Percentiles rank a stretch among this genome's conserved stretches.
phyloP scores from a whole-genome alignment of 371 early-diverging fungal species.

The Mortierella sp. region DNA sequence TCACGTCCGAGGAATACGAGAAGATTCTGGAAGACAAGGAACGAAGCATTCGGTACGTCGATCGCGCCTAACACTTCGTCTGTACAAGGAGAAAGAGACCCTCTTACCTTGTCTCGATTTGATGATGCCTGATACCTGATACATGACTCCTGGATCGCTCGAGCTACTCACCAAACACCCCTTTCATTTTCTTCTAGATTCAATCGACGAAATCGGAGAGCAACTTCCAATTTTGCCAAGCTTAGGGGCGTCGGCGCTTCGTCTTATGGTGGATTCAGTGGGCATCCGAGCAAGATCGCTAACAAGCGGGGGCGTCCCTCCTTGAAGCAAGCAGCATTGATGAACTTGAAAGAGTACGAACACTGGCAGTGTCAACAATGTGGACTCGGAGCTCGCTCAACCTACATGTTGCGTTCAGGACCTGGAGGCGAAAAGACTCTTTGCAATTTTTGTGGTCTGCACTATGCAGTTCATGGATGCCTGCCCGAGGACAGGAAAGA shows the following conservation, averaged over 20 bases:
- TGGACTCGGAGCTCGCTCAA: conserved; percentile 42
- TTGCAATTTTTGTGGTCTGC: conserved; percentile 70
- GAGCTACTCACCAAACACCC: conserved; percentile 1
- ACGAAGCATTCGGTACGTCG: conserved; percentile 76
- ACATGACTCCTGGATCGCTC: not conserved
- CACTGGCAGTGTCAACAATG: conserved; percentile 49
- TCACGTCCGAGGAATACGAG: conserved; percentile 86
- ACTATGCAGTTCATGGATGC: conserved; percentile 59
- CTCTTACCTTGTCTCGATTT: no score
- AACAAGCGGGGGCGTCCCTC: conserved; percentile 26
- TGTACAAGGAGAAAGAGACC: not conserved
- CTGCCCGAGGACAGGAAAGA: conserved; percentile 69
- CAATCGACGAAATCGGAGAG: conserved; percentile 55
- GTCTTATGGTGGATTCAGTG: conserved; percentile 3
- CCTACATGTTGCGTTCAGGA: conserved; percentile 37
- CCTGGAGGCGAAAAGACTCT: conserved; percentile 58
- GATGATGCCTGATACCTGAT: no score
- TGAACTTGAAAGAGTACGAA: conserved; percentile 26
- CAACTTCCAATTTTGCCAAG: conserved; percentile 35
- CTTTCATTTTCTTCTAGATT: conserved; percentile 8
- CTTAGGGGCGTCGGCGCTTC: conserved; percentile 21
- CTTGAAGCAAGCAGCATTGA: conserved; percentile 1
- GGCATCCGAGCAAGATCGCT: conserved; percentile 14
- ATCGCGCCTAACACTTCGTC: conserved; percentile 10
- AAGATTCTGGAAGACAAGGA: conserved; percentile 83